A percentile compares a stretch with the other conserved stretches of the same genome.
phyloP scores from a whole-genome alignment of 768 basidiomycete species.

The Termitomyces titanicus region DNA sequence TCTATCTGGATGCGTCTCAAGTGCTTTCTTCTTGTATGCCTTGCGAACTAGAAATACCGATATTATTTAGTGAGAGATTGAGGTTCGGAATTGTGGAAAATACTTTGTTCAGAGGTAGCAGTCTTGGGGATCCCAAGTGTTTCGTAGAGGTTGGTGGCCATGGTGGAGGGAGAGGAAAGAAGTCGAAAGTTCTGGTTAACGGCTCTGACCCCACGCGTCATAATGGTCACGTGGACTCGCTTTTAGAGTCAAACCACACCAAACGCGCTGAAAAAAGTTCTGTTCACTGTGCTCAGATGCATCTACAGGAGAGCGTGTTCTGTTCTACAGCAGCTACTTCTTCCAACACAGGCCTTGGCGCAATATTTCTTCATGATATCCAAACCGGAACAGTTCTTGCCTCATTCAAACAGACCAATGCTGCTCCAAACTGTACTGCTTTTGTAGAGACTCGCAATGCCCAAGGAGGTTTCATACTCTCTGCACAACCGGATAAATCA shows the following conservation, averaged over 20 bases:
- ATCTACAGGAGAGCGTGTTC: constrained; percentile 64
- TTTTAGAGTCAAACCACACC: constrained; percentile 5
- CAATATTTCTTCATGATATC: constrained; percentile 78
- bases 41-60: constrained; percentile 54
- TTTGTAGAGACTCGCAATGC: constrained; percentile 64
- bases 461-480: constrained; percentile 80
- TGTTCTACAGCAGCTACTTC: constrained; percentile 56
- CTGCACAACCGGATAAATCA: constrained; percentile 85
- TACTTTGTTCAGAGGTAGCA: constrained; percentile 64
- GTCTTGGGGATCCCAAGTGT: constrained; percentile 48
- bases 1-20: constrained; percentile 76
- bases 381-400: constrained; percentile 70
- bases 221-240: constrained; percentile 14
- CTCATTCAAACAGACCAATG: constrained; percentile 86
- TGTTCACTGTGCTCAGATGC: constrained; percentile 36
- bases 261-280: constrained; percentile 6
- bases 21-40: constrained; percentile 71
- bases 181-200: not conserved
- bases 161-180: constrained; percentile 18
- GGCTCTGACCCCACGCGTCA: no score
- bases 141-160: constrained; percentile 65
- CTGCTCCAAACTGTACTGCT: constrained; percentile 62
- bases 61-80: not conserved
- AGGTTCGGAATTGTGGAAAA: constrained; percentile 21
- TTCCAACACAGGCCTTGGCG: constrained; percentile 48